Evolutionary conservation across 345 rosid species (phyloP).

Genomic region (Eutrema japonicum): DNA sequence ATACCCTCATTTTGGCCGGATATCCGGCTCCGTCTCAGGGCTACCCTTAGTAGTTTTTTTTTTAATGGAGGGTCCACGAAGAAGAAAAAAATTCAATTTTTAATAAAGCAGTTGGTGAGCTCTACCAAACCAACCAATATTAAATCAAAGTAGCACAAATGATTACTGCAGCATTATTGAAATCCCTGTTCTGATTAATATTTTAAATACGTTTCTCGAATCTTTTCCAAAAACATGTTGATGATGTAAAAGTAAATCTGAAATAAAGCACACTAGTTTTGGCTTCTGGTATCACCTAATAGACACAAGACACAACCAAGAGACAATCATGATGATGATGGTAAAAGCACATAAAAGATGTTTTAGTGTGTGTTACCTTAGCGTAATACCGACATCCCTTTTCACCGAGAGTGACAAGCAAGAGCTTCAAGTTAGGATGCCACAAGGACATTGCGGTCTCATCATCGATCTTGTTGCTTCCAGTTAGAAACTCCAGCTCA

Average conservation of each 20-base stretch:
- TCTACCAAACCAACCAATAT: constrained; percentile 40
- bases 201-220: background rate
- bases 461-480: constrained; percentile 50
- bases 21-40: too few species aligned
- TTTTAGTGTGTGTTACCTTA: constrained; percentile 32
- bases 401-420: constrained; percentile 68
- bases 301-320: constrained; percentile 34
- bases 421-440: constrained; percentile 63
- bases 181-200: constrained; percentile 1
- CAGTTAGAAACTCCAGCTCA: constrained; percentile 57
- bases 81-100: background rate
- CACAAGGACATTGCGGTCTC: constrained; percentile 46
- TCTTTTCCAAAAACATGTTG: constrained; percentile 23
- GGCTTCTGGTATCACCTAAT: constrained; percentile 40
- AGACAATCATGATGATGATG: constrained; percentile 16
- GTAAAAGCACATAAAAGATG: constrained; percentile 3
- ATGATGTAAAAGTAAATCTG: constrained; percentile 14
- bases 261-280: constrained; percentile 27
- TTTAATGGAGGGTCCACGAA: constrained; percentile 33
- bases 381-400: constrained; percentile 64
- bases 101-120: constrained; percentile 39
- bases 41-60: constrained; percentile 9
- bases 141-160: constrained; percentile 22
- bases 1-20: too few species aligned
- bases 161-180: constrained; percentile 17